Evolutionary conservation across 768 basidiomycete genomes (phyloP).

Genomic region (Lentinula aciculospora): DNA sequence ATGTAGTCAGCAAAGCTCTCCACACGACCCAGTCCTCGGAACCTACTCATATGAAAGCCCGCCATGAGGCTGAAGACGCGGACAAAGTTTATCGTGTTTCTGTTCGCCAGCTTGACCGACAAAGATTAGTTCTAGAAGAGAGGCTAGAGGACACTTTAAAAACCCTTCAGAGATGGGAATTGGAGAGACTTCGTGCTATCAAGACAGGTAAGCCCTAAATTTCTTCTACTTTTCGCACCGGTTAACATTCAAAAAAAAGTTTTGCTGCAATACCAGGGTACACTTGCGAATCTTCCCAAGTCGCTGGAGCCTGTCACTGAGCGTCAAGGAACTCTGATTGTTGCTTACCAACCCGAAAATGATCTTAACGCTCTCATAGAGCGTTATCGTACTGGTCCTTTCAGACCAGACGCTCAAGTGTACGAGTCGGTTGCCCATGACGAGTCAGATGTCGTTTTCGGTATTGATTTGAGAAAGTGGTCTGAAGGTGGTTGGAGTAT

Average conservation of each 20-base stretch:
- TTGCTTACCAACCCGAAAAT: conserved; percentile 83
- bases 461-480: conserved; percentile 89
- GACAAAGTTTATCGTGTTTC: conserved; percentile 75
- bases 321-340: conserved; percentile 68
- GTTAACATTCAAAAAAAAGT: conserved; percentile 36
- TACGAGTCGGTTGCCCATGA: conserved; percentile 85
- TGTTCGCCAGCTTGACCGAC: conserved; percentile 78
- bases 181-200: conserved; percentile 74
- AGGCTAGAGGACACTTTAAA: conserved; percentile 80
- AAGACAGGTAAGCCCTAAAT: conserved; percentile 58
- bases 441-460: conserved; percentile 83
- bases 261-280: conserved; percentile 83
- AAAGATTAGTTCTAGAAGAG: conserved; percentile 83
- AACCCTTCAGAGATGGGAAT: conserved; percentile 78
- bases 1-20: conserved; percentile 68
- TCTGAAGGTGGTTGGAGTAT: conserved; percentile 75
- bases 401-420: conserved; percentile 78
- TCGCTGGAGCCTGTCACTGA: conserved; percentile 59
- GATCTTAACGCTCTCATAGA: conserved; percentile 87
- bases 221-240: neutral
- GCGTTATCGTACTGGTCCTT: conserved; percentile 89
- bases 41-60: conserved; percentile 62
- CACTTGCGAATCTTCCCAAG: conserved; percentile 66
- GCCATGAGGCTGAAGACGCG: conserved; percentile 76
- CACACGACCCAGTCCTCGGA: conserved; percentile 46